Evolutionary conservation across 2,329 filamentous ascomycete genomes (phyloP).

Genomic region (Endoconidiophora laricicola): DNA sequence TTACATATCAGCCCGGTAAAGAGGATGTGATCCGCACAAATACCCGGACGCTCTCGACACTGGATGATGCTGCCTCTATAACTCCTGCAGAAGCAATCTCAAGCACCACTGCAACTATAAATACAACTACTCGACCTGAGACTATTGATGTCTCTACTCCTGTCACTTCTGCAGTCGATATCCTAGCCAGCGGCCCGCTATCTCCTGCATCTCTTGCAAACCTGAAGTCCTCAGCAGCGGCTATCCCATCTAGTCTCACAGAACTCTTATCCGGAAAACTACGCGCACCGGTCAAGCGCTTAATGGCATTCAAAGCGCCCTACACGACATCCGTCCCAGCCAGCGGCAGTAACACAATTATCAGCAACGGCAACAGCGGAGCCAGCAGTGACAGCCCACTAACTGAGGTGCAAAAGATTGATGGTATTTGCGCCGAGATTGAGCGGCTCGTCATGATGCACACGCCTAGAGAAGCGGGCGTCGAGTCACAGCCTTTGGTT

Average conservation of each 20-base stretch:
- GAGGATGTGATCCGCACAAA: conserved; percentile 65
- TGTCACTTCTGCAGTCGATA: not conserved
- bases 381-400: conserved; percentile 23
- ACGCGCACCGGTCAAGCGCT: conserved; percentile 22
- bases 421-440: conserved; percentile 59
- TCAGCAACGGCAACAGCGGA: conserved; percentile 23
- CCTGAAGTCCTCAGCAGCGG: conserved; percentile 13
- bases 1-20: conserved; percentile 58
- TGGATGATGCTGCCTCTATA: not conserved
- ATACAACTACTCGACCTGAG: not conserved
- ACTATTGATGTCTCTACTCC: not conserved
- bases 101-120: not conserved
- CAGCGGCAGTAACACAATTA: conserved; percentile 26
- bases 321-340: conserved; percentile 36
- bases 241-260: conserved; percentile 22
- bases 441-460: conserved; percentile 42
- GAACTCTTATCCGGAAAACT: conserved; percentile 27
- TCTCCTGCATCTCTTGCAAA: not conserved
- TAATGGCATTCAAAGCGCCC: conserved; percentile 38
- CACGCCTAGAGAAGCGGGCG: conserved; percentile 26
- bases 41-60: conserved; percentile 57
- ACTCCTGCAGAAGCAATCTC: not conserved
- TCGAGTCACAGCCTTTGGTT: conserved; percentile 30
- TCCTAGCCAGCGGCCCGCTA: not conserved
- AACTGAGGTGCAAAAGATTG: conserved; percentile 39